Conservation (phyloP, 768 basidiomycete genomes). For the Collybia sordida region DNA sequence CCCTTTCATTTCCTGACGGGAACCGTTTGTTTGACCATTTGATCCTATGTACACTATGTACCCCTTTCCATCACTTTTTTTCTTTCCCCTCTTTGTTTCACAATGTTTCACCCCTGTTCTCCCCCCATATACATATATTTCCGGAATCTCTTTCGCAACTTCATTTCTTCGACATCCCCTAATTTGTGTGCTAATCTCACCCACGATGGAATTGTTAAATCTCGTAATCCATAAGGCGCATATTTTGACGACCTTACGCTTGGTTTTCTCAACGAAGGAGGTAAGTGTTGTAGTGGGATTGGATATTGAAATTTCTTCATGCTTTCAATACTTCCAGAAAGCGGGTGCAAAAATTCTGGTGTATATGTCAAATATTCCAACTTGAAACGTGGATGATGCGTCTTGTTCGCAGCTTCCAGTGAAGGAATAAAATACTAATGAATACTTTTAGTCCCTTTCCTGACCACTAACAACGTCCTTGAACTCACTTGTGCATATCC, state of each 20-base stretch:
- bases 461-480: constrained; percentile 9
- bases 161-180: constrained; percentile 47
- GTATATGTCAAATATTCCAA: constrained; percentile 79
- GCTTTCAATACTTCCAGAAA: constrained; percentile 17
- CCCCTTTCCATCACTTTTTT: constrained; percentile 6
- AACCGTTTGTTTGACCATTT: too few relatives aligned
- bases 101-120: constrained; percentile 22
- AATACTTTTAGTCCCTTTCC: constrained; percentile 6
- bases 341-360: constrained; percentile 39
- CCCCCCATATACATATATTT: constrained; percentile 73
- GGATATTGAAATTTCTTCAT: constrained; percentile 40
- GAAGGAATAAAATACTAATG: constrained; percentile 67
- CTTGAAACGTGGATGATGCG: constrained; percentile 57
- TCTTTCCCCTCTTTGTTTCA: constrained; percentile 10
- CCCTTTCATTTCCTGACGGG: constrained; percentile 9
- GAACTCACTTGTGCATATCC: constrained; percentile 83
- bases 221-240: constrained; percentile 70
- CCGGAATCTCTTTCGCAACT: constrained; percentile 64
- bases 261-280: constrained; percentile 42
- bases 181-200: constrained; percentile 63
- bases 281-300: constrained; percentile 57
- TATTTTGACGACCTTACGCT: constrained; percentile 45
- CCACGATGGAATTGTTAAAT: constrained; percentile 81
- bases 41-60: constrained; percentile 5
- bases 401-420: constrained; percentile 47